Conservation (phyloP, 306 rosid species). For the Quercus wislizeni region DNA sequence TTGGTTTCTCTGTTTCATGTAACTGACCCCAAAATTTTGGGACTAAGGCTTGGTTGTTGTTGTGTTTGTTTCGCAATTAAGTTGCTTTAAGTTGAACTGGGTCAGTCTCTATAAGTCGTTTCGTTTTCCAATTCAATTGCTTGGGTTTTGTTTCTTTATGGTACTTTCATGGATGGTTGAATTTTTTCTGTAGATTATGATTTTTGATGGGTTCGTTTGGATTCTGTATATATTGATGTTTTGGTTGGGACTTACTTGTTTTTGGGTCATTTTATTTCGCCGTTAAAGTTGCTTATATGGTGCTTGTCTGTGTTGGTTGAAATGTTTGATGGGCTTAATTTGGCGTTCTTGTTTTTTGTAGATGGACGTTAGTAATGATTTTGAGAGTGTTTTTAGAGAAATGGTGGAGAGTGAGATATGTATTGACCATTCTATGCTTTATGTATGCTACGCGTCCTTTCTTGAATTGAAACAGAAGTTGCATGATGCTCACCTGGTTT, state of each 20-base stretch:
- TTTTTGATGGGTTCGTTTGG: background rate
- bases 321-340: background rate
- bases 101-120: background rate
- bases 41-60: background rate
- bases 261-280: background rate
- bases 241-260: background rate
- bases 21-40: background rate
- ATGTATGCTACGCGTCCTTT: slow-evolving; percentile 48
- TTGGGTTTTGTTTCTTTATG: background rate
- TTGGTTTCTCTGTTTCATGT: background rate
- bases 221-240: background rate
- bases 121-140: background rate
- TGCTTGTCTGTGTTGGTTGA: background rate
- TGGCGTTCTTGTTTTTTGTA: slow-evolving; percentile 33
- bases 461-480: slow-evolving; percentile 60
- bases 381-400: slow-evolving; percentile 43
- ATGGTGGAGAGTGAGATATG: slow-evolving; percentile 60
- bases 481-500: slow-evolving; percentile 57
- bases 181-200: background rate
- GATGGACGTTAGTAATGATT: slow-evolving; percentile 63
- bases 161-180: background rate
- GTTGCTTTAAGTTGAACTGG: background rate
- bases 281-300: background rate
- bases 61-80: background rate
- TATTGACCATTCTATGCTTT: slow-evolving; percentile 45